A percentile compares a stretch with the other conserved stretches of the same genome.
phyloP scores from a whole-genome alignment of 768 basidiomycete species.

The Amanita pseudoporphyria region DNA sequence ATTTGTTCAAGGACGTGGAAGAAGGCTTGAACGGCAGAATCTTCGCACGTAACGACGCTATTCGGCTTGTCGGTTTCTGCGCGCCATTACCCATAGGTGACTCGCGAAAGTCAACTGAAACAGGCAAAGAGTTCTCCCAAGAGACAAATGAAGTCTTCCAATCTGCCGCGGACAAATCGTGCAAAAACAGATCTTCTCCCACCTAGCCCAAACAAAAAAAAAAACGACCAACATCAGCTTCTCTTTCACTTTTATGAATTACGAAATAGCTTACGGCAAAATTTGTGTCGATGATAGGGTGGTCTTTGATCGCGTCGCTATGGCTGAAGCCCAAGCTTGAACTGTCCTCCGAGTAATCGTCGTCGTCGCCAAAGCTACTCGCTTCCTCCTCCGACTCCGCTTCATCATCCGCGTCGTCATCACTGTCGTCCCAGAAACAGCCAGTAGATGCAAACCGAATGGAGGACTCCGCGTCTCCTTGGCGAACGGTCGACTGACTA shows the following conservation, averaged over 20 bases:
- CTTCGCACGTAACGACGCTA: slow-evolving; percentile 1
- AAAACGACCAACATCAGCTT: no score
- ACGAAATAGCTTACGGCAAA: slow-evolving; percentile 1
- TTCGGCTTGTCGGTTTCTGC: neutral
- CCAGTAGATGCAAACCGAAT: neutral
- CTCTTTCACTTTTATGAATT: neutral
- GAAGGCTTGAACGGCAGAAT: neutral
- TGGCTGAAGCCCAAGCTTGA: neutral
- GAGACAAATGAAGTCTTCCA: slow-evolving; percentile 4
- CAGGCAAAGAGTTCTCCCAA: slow-evolving; percentile 2
- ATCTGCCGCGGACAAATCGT: neutral
- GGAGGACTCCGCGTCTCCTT: neutral
- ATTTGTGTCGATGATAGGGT: neutral
- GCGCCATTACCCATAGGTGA: neutral
- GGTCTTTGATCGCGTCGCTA: slow-evolving; percentile 3
- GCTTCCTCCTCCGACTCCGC: neutral
- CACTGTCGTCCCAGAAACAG: slow-evolving; percentile 6
- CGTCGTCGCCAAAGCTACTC: neutral
- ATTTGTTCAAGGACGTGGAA: neutral
- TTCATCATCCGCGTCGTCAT: neutral
- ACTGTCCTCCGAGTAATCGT: neutral
- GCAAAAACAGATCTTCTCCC: neutral
- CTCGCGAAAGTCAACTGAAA: neutral
- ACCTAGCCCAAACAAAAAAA: neutral
- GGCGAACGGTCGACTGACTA: neutral